Evolutionary conservation across 2,329 filamentous ascomycete genomes (phyloP).

Genomic region (Pyrenophora graminea): DNA sequence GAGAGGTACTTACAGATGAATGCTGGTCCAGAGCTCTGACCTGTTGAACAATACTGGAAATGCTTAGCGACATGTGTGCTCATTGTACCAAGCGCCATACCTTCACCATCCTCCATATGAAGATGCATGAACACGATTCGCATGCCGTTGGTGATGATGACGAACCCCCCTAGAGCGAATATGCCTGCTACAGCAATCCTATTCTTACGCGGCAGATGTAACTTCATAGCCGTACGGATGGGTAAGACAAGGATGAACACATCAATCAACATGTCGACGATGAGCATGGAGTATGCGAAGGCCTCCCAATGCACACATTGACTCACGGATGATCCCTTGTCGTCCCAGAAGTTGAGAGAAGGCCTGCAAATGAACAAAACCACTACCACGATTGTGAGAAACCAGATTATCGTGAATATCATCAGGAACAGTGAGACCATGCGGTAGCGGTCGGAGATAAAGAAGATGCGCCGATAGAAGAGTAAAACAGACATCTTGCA

Average conservation of each 20-base stretch:
- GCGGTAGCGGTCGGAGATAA: not conserved
- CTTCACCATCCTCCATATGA: not conserved
- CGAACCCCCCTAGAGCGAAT: not conserved
- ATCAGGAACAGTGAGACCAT: not conserved
- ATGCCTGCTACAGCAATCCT: not conserved
- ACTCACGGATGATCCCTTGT: not conserved
- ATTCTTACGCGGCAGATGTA: not conserved
- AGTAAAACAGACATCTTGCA: conserved; percentile 4
- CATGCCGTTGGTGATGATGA: not conserved
- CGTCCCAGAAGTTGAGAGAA: not conserved
- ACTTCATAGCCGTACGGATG: not conserved
- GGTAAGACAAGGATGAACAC: not conserved
- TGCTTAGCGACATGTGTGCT: not conserved
- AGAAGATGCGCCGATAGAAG: conserved; percentile 5
- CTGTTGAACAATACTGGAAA: not conserved
- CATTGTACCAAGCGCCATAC: not conserved
- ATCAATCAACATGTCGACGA: not conserved
- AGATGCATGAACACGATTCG: not conserved
- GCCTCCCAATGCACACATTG: not conserved
- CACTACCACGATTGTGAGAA: not conserved
- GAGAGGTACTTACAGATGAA: not conserved
- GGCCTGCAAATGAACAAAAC: not conserved
- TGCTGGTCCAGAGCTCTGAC: not conserved
- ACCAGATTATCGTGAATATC: not conserved
- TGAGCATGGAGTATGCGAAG: not conserved